phyloP scores from a whole-genome alignment of 2,329 filamentous ascomycete species.

The Sclerotinia spermophila region DNA sequence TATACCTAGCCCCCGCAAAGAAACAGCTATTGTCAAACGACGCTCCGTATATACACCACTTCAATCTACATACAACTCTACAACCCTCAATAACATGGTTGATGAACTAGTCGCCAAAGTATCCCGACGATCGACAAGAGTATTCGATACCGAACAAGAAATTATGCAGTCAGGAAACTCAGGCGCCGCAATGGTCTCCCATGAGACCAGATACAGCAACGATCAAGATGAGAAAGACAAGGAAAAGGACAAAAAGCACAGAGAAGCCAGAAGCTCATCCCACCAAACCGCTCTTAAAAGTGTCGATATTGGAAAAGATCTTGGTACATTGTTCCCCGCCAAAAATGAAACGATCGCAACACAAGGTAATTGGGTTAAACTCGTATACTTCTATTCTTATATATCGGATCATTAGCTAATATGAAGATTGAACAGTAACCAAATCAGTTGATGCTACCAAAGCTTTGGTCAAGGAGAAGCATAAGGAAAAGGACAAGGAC shows the following conservation, averaged over 20 bases:
- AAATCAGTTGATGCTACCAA: conserved; percentile 23
- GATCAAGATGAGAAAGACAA: conserved; percentile 21
- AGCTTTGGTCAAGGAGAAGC: conserved; percentile 20
- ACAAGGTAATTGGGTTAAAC: conserved; percentile 23
- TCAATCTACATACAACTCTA: background rate
- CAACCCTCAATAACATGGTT: conserved; percentile 15
- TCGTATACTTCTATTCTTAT: background rate
- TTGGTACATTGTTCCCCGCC: conserved; percentile 22
- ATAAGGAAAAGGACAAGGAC: background rate
- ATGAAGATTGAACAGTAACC: conserved; percentile 19
- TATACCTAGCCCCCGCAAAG: background rate
- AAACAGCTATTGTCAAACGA: background rate
- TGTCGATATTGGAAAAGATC: conserved; percentile 24
- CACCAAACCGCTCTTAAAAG: conserved; percentile 13
- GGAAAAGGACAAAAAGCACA: conserved; percentile 17
- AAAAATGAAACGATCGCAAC: conserved; percentile 23
- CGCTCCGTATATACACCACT: background rate
- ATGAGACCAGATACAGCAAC: conserved; percentile 15
- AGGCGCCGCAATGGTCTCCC: background rate
- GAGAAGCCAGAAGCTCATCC: conserved; percentile 13
- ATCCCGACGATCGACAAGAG: conserved; percentile 28
- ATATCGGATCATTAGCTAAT: conserved; percentile 15
- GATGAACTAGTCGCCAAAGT: conserved; percentile 20
- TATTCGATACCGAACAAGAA: conserved; percentile 25
- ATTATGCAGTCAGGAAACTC: conserved; percentile 16